phyloP scores from a whole-genome alignment of 1,284 basidiomycete genomes.

The Apiotrichum gamsii region DNA sequence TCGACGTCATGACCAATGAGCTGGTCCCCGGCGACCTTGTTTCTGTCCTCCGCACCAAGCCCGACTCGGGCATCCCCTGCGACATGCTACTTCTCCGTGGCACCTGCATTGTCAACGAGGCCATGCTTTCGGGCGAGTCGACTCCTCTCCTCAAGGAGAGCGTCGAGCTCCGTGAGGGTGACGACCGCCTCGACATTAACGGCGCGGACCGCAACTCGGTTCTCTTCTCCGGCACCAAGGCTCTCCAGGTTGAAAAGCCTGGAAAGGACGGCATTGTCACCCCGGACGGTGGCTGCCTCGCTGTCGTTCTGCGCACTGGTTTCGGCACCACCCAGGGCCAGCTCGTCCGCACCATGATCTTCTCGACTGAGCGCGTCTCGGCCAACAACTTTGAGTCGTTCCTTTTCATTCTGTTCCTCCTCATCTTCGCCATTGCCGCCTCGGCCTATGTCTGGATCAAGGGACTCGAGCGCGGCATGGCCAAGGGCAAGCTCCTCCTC shows the following conservation, averaged over 20 bases:
- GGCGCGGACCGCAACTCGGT: conserved; percentile 78
- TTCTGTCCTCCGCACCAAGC: conserved; percentile 68
- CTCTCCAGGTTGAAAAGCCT: conserved; percentile 64
- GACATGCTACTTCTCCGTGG: conserved; percentile 83
- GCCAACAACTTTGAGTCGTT: conserved; percentile 91
- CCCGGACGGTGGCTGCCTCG: conserved; percentile 82
- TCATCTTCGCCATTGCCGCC: conserved; percentile 92
- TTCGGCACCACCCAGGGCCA: conserved; percentile 95
- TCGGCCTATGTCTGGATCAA: conserved; percentile 95
- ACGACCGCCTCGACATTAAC: conserved; percentile 74
- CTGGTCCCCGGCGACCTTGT: conserved; percentile 86
- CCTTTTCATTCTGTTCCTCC: conserved; percentile 90
- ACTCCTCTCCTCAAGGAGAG: conserved; percentile 91
- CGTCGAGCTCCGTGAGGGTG: conserved; percentile 70
- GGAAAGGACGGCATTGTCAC: conserved; percentile 47
- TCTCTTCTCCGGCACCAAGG: conserved; percentile 89
- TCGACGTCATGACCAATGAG: conserved; percentile 68
- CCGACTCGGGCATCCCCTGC: conserved; percentile 80
- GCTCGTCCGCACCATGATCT: conserved; percentile 94
- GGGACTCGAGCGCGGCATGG: conserved; percentile 83
- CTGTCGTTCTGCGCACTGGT: conserved; percentile 85
- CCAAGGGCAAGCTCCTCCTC: conserved; percentile 84
- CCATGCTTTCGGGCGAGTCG: conserved; percentile 94
- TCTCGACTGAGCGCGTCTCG: conserved; percentile 87
- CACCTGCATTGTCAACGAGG: conserved; percentile 91